Evolutionary conservation across 306 rosid species (phyloP).

Genomic region (Quillaja saponaria): DNA sequence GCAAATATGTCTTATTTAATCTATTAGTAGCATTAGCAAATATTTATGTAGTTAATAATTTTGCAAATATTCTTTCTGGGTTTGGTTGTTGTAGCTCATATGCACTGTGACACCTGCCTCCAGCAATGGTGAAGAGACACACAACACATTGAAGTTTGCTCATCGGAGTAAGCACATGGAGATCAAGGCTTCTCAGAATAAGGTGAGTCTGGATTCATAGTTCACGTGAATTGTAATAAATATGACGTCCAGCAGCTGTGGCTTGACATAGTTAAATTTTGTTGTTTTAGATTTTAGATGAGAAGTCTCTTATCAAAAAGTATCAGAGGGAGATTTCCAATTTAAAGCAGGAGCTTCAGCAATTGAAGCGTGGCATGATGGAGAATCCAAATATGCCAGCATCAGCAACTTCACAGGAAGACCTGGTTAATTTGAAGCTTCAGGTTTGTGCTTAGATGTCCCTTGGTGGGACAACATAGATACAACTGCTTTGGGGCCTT

Average conservation of each 20-base stretch:
- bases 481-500: too few relatives aligned
- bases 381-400: conserved; percentile 72
- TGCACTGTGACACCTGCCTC: conserved; percentile 98
- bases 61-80: too few relatives aligned
- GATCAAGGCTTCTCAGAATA: conserved; percentile 95
- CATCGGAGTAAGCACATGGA: conserved; percentile 97
- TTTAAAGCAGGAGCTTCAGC: conserved; percentile 91
- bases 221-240: too few relatives aligned
- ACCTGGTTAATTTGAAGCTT: conserved; percentile 55
- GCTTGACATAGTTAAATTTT: neutral
- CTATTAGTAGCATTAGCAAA: conserved; percentile 24
- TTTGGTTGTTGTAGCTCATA: conserved; percentile 66
- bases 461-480: too few relatives aligned
- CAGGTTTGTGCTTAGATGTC: conserved; percentile 17
- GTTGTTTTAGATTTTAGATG: conserved; percentile 88
- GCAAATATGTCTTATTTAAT: conserved; percentile 18
- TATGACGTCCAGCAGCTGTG: neutral
- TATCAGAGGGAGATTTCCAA: conserved; percentile 88
- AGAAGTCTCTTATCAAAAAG: conserved; percentile 96
- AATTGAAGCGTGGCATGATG: conserved; percentile 78
- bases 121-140: conserved; percentile 93
- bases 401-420: too few relatives aligned
- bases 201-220: conserved; percentile 36
- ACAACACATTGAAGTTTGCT: conserved; percentile 94
- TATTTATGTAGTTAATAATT: conserved; percentile 19